phyloP scores from a whole-genome alignment of 805 yeast species.

The Metschnikowia drakensbergensis region DNA sequence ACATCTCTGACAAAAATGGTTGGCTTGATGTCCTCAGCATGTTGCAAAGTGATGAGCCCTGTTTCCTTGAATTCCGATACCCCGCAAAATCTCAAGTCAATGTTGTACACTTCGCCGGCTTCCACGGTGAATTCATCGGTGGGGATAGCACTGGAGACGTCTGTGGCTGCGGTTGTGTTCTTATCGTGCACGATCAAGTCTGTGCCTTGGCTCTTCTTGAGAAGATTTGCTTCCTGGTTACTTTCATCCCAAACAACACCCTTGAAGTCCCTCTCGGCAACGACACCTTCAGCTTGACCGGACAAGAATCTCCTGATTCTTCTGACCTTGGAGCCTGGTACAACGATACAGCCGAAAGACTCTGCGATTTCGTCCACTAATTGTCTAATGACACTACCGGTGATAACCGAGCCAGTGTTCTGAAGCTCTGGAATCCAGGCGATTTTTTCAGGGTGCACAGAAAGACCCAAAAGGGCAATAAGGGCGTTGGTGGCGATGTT shows the following conservation, averaged over 20 bases:
- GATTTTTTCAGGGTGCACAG: conserved; percentile 71
- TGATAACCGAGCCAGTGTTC: conserved; percentile 35
- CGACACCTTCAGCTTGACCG: conserved; percentile 91
- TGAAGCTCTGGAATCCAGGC: conserved; percentile 29
- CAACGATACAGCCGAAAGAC: conserved; percentile 75
- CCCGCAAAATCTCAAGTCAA: conserved; percentile 82
- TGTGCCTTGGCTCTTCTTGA: conserved; percentile 30
- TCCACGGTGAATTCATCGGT: conserved; percentile 65
- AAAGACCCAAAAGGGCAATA: conserved; percentile 67
- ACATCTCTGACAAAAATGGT: conserved; percentile 82
- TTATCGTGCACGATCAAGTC: conserved; percentile 17
- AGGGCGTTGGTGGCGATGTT: conserved; percentile 87
- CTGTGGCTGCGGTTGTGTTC: conserved; percentile 18
- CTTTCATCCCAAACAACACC: conserved; percentile 88
- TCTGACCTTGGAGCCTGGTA: conserved; percentile 91
- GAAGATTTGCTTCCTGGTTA: conserved; percentile 64
- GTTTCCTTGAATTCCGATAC: conserved; percentile 48
- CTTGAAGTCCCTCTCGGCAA: conserved; percentile 87
- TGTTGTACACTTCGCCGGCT: conserved; percentile 81
- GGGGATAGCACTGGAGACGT: conserved; percentile 57
- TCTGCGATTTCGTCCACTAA: conserved; percentile 87
- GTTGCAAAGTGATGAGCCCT: conserved; percentile 67
- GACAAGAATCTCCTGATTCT: conserved; percentile 89
- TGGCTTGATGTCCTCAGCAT: conserved; percentile 63
- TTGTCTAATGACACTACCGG: conserved; percentile 66